Percentiles rank a stretch among this genome's conserved stretches.
These are phyloP conservation scores for Leccinum subtestaceum DNA, from an alignment of 768 basidiomycete species.

Conservation along the genomic window DNA sequence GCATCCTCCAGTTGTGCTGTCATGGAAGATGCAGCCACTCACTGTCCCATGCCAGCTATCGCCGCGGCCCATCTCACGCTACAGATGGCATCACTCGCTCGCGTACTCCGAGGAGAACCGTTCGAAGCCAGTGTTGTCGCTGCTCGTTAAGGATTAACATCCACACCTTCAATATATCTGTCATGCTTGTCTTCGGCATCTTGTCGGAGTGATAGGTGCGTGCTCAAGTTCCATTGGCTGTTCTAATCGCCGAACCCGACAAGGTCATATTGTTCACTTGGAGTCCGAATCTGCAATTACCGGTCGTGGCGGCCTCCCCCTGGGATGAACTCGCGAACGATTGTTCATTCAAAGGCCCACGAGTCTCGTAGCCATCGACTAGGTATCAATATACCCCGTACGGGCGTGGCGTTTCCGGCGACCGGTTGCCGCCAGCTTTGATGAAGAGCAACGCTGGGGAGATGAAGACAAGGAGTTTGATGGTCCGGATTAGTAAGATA, in stretches of 20 bases:
- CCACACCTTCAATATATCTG: constrained; percentile 12
- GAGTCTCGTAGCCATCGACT: background rate
- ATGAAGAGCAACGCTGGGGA: constrained; percentile 6
- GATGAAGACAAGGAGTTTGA: constrained; percentile 6
- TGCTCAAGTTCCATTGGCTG: constrained; percentile 6
- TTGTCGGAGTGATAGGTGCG: constrained; percentile 11
- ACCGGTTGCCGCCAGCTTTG: constrained; percentile 3
- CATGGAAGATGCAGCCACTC: constrained; percentile 11
- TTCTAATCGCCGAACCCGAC: constrained; percentile 14
- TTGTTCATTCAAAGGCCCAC: background rate
- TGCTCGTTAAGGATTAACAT: constrained; percentile 23
- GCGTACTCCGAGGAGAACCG: constrained; percentile 27
- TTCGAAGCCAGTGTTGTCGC: constrained; percentile 6
- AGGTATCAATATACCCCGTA: background rate
- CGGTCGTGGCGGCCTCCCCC: constrained; percentile 3
- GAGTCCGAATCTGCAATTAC: constrained; percentile 2
- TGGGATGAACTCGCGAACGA: background rate
- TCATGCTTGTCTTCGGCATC: constrained; percentile 7
- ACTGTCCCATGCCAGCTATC: constrained; percentile 15
- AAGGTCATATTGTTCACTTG: constrained; percentile 16
- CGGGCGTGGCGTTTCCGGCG: constrained; percentile 23
- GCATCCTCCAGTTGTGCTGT: constrained; percentile 7
- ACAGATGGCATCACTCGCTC: constrained; percentile 2
- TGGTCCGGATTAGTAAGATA: constrained; percentile 20
- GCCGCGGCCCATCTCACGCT: constrained; percentile 24